Evolutionary conservation across 139 green algal species (phyloP).

Genomic region (Volvox africanus): DNA sequence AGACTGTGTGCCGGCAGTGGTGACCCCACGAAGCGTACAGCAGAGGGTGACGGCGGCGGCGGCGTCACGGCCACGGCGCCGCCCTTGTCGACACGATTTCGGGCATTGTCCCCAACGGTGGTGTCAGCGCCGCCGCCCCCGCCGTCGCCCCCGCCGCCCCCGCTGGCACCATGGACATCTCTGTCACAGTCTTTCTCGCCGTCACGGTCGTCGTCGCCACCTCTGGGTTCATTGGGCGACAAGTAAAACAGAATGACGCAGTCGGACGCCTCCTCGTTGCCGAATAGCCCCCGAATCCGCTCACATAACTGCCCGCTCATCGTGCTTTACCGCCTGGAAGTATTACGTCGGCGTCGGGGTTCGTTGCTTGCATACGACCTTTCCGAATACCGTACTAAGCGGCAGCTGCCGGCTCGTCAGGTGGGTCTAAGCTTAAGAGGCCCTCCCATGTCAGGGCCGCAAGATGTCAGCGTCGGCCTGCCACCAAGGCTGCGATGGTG

Average conservation of each 20-base stretch:
- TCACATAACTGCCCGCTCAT: neutral
- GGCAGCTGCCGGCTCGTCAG: no score
- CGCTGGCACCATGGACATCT: neutral
- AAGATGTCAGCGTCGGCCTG: no score
- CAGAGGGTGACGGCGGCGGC: neutral
- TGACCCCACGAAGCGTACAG: neutral
- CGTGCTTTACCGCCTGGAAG: neutral
- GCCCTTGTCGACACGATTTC: neutral
- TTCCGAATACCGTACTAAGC: no score
- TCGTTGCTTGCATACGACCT: no score
- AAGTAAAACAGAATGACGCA: conserved; percentile 9
- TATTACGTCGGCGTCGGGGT: no score
- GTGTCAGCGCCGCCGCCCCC: neutral
- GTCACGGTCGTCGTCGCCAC: neutral
- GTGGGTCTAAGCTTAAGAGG: no score
- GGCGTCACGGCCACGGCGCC: neutral
- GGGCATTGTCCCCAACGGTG: no score
- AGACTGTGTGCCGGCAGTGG: conserved; percentile 16
- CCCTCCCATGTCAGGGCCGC: no score
- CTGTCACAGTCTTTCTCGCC: neutral
- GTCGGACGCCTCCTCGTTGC: neutral
- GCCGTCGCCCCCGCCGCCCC: neutral
- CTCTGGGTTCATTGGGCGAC: neutral
- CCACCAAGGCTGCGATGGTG: no score
- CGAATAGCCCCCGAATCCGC: neutral